A percentile compares a stretch with the other conserved stretches of the same genome.
Conservation (phyloP, 495 filamentous ascomycete species). For the Paragyromitra xinjiangensis region DNA sequence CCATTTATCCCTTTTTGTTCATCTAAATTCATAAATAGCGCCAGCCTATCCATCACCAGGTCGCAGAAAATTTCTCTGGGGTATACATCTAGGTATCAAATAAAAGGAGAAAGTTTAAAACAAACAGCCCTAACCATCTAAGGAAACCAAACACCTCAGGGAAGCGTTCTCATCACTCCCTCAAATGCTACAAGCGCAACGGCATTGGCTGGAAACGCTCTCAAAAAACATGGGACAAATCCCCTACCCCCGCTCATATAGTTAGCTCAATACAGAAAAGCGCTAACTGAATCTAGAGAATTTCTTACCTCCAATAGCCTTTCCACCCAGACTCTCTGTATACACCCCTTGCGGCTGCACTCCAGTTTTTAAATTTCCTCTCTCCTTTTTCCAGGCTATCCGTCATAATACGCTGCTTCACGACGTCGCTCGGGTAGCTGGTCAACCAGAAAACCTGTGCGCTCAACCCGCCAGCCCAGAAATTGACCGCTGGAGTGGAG, state of each 20-base stretch:
- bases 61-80: neutral
- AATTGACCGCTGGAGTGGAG: constrained; percentile 83
- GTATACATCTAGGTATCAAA: constrained; percentile 12
- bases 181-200: constrained; percentile 94
- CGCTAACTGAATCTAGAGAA: neutral
- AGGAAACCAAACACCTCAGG: constrained; percentile 58
- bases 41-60: neutral
- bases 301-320: constrained; percentile 77
- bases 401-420: constrained; percentile 98
- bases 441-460: constrained; percentile 95
- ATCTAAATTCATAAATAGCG: neutral
- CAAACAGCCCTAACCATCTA: neutral
- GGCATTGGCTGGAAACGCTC: constrained; percentile 96
- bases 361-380: constrained; percentile 77
- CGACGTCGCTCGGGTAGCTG: constrained; percentile 90
- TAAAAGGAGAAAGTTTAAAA: constrained; percentile 9
- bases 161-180: constrained; percentile 83
- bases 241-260: constrained; percentile 60
- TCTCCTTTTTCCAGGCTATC: constrained; percentile 81
- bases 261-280: constrained; percentile 19
- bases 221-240: constrained; percentile 89
- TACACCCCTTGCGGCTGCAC: constrained; percentile 78
- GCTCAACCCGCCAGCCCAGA: constrained; percentile 93
- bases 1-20: too few species aligned
- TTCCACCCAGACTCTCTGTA: constrained; percentile 75